Conservation (phyloP, 2,329 filamentous ascomycete species). For the Cladosporium velox region DNA sequence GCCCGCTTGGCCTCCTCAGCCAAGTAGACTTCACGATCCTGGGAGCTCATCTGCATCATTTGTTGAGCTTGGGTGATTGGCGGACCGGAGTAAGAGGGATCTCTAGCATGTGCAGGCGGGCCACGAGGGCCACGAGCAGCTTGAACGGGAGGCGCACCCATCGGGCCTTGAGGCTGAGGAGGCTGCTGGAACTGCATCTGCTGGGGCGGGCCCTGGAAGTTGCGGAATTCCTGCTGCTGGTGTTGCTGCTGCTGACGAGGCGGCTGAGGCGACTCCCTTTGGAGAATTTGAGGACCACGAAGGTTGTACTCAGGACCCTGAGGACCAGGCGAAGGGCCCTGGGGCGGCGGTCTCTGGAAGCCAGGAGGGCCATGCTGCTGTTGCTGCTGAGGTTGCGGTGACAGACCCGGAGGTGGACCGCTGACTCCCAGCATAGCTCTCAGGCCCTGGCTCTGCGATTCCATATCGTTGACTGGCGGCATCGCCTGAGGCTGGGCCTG, state of each 20-base stretch:
- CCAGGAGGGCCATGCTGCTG: constrained; percentile 46
- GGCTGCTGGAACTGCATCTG: constrained; percentile 31
- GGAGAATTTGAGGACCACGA: constrained; percentile 43
- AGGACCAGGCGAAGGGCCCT: constrained; percentile 31
- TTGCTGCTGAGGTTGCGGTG: constrained; percentile 34
- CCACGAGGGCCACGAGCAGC: constrained; percentile 41
- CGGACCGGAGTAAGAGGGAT: constrained; percentile 52
- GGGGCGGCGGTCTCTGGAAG: constrained; percentile 50
- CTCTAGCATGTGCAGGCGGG: constrained; percentile 36
- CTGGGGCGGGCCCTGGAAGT: constrained; percentile 27
- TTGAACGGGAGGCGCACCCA: constrained; percentile 34
- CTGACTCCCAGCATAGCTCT: constrained; percentile 39
- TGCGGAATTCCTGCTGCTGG: constrained; percentile 30
- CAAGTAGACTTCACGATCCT: constrained; percentile 80
- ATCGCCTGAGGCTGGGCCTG: constrained; percentile 53
- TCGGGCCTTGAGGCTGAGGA: constrained; percentile 27
- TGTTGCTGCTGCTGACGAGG: constrained; percentile 27
- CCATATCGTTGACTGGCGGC: constrained; percentile 28
- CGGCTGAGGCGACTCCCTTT: constrained; percentile 34
- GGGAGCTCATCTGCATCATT: constrained; percentile 74
- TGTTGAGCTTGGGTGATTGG: constrained; percentile 71
- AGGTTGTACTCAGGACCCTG: constrained; percentile 45
- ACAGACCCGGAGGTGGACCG: constrained; percentile 25
- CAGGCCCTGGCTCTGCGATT: constrained; percentile 37
- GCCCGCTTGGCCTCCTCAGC: constrained; percentile 91